These are phyloP conservation scores for Diaporthe batatas DNA, from an alignment of 2,329 filamentous ascomycete species.

Conservation along the genomic window DNA sequence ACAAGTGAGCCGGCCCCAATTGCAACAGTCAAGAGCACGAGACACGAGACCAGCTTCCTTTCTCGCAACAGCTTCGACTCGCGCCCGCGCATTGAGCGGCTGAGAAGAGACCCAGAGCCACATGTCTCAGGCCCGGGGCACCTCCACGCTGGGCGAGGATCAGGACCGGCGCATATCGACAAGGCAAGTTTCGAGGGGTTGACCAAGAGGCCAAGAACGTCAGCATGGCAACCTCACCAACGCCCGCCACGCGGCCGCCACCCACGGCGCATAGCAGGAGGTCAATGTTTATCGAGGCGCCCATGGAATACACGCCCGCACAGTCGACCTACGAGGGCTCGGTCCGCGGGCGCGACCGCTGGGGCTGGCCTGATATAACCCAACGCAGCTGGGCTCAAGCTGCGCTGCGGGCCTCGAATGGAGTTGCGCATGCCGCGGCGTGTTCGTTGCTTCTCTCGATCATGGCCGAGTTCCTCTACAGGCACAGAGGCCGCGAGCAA, in stretches of 20 bases:
- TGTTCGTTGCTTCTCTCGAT: slow-evolving; percentile 44
- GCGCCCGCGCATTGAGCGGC: background rate
- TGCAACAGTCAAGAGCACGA: background rate
- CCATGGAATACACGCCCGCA: slow-evolving; percentile 48
- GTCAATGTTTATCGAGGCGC: slow-evolving; percentile 48
- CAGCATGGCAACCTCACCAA: slow-evolving; percentile 23
- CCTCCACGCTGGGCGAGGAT: slow-evolving; percentile 16
- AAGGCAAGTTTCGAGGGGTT: slow-evolving; percentile 19
- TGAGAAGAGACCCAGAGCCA: background rate
- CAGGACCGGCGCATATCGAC: background rate
- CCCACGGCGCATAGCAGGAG: slow-evolving; percentile 41
- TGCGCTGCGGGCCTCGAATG: slow-evolving; percentile 41
- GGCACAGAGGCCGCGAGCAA: slow-evolving; percentile 26
- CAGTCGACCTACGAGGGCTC: slow-evolving; percentile 46
- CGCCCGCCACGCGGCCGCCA: slow-evolving; percentile 12
- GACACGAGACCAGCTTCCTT: background rate
- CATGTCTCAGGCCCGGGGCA: slow-evolving; percentile 23
- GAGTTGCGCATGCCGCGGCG: slow-evolving; percentile 41
- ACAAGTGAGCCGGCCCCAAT: background rate
- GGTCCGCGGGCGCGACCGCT: slow-evolving; percentile 34
- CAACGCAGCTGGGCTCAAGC: slow-evolving; percentile 5
- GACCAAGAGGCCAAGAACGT: background rate
- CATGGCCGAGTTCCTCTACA: slow-evolving; percentile 38
- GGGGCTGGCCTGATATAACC: slow-evolving; percentile 8
- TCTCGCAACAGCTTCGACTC: background rate